Conservation (phyloP, 805 yeast species). For the Phaffomyces opuntiae region DNA sequence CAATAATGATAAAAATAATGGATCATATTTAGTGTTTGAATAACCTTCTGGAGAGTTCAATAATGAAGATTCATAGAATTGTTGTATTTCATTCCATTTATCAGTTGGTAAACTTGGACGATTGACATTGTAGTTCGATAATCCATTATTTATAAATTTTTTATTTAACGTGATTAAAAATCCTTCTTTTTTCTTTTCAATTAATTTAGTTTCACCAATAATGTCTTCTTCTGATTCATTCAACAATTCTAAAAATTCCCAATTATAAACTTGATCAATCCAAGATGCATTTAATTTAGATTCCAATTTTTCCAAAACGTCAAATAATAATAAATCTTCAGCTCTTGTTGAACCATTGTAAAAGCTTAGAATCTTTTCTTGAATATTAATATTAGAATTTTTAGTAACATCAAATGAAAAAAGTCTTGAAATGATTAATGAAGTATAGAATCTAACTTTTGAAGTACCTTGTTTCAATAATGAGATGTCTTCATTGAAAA, state of each 20-base stretch:
- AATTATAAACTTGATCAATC: constrained; percentile 52
- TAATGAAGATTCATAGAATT: constrained; percentile 22
- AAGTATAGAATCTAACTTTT: constrained; percentile 33
- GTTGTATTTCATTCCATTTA: constrained; percentile 25
- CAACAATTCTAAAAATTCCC: constrained; percentile 51
- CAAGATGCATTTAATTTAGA: constrained; percentile 46
- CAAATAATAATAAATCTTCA: constrained; percentile 56
- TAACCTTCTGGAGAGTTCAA: constrained; percentile 17
- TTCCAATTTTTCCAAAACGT: constrained; percentile 53
- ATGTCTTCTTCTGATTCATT: constrained; percentile 36
- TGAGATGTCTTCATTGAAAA: constrained; percentile 42
- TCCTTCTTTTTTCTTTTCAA: constrained; percentile 39
- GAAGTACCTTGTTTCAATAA: constrained; percentile 25
- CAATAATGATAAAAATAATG: constrained; percentile 60
- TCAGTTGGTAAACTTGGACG: constrained; percentile 25
- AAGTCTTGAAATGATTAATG: constrained; percentile 42
- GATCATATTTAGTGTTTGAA: constrained; percentile 44
- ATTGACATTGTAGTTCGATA: constrained; percentile 28
- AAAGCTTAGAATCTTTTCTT: constrained; percentile 41
- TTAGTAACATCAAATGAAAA: constrained; percentile 38
- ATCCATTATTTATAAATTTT: constrained; percentile 41
- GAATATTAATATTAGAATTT: constrained; percentile 40
- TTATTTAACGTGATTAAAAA: constrained; percentile 47
- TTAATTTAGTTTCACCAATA: constrained; percentile 40
- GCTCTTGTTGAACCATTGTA: constrained; percentile 59